Evolutionary conservation across 305 asterid genomes (phyloP), one percentile per base, ranked within the genome.

Genomic region (Rubia peregrina): DNA sequence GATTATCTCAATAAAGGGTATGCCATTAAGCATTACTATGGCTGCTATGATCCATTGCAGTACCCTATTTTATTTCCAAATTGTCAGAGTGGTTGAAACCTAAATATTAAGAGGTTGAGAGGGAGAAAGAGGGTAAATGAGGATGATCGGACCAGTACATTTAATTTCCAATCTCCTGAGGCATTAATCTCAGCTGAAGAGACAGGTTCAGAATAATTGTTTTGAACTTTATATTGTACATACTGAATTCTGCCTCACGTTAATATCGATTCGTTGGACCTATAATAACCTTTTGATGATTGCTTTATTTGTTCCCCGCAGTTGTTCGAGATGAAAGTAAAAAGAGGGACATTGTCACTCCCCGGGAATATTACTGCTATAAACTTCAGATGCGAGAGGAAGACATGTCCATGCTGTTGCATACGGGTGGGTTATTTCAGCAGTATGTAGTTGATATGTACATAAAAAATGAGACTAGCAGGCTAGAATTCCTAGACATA

Each of bases 1-100:
- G 44, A 60, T 53, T 19, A 7, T 53, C 1, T 24, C 64, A 0
- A 13, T 16, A 6, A 4, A 19, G 1, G 7, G 8, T 51, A 3
- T 57, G 30, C 7, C 0, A 51, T 72, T 0, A 22, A 36, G 0
- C 60, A 76, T 9, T 59, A 38, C 14, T 76, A 46, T 53, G 64
- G 67, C 3, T 72, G 74, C 1, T 26, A 76, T 11, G 64, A 77
- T 51, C 74, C 77, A 1, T 51, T 77, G 16, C 74, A 72, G 2
- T 72, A 77, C 57, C 69, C 71, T 3, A 3, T 77, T 2, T 43
- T 77, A 7, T 72, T 72, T 14, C 33, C 64, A 4, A 14, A 14
- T 4, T 65, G 74, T 1, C 56, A 77, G 22, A 8, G 19, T 3
- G 68, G 69, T 0, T 67, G 74, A 71, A 70, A 76, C 16, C 1